Evolutionary conservation across 148 eudicot genomes (phyloP).

Genomic region (Heliosperma pusillum): DNA sequence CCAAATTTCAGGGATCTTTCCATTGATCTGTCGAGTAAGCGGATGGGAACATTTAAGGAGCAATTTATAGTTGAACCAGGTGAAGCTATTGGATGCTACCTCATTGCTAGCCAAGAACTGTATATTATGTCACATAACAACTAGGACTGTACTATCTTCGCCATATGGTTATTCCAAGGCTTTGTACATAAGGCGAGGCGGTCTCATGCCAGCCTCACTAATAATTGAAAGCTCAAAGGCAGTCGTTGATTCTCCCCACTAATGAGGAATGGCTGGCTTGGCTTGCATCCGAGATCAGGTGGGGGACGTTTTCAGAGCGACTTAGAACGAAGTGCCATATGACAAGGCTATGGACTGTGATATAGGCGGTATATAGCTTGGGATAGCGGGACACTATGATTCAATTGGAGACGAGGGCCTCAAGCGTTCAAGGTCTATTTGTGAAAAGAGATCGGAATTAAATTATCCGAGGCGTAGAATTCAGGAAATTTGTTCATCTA

Average conservation of each 20-base stretch:
- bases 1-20: slow-evolving; percentile 81
- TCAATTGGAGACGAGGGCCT: no score
- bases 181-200: background rate
- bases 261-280: background rate
- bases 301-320: background rate
- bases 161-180: background rate
- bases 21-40: slow-evolving; percentile 55
- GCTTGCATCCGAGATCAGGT: background rate
- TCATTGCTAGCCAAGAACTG: slow-evolving; percentile 71
- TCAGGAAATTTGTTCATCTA: background rate
- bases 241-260: background rate
- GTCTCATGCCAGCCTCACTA: background rate
- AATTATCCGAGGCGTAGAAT: background rate
- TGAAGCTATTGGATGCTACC: slow-evolving; percentile 61
- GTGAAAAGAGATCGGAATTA: no score
- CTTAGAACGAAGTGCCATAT: background rate
- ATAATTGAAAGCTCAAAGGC: background rate
- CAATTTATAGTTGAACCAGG: slow-evolving; percentile 76
- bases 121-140: slow-evolving; percentile 40
- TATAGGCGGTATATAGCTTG: no score
- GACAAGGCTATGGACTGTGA: no score
- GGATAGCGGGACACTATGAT: no score
- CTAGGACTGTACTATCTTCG: background rate
- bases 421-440: no score
- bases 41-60: slow-evolving; percentile 78